Conservation (phyloP, 163 green algal genomes). For the Scenedesmus sp. region DNA sequence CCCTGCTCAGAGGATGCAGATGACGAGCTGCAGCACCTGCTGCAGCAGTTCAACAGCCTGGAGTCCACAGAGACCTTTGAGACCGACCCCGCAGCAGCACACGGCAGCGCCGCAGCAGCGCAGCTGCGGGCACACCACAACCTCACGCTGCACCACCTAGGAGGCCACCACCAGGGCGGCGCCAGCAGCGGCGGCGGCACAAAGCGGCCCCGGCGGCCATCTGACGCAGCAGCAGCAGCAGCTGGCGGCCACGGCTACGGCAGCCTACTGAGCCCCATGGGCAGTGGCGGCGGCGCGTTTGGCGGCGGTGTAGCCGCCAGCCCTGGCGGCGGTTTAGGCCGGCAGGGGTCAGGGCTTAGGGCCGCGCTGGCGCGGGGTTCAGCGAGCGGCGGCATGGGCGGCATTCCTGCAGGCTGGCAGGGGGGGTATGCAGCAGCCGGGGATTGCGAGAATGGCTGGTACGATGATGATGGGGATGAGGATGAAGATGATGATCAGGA, state of each 20-base stretch:
- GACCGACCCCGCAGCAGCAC: slow-evolving; percentile 15
- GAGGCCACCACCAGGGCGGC: no score
- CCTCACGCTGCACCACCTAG: slow-evolving; percentile 23
- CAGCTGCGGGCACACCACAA: slow-evolving; percentile 13
- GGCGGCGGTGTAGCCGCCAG: neutral
- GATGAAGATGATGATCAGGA: neutral
- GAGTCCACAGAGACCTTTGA: slow-evolving; percentile 47
- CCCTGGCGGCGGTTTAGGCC: neutral
- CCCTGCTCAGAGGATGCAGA: slow-evolving; percentile 34
- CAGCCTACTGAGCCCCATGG: neutral
- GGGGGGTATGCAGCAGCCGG: neutral
- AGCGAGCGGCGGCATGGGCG: neutral
- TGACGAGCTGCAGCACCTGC: slow-evolving; percentile 44
- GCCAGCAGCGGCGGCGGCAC: neutral
- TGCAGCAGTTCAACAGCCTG: slow-evolving; percentile 45
- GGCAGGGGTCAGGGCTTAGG: slow-evolving; percentile 9
- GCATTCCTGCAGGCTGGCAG: slow-evolving; percentile 14
- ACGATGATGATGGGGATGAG: neutral
- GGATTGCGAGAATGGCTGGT: neutral
- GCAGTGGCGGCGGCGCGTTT: neutral
- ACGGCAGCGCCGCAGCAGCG: neutral
- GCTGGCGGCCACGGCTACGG: neutral
- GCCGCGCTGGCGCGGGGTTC: neutral
- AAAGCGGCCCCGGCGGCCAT: slow-evolving; percentile 13
- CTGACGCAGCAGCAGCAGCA: slow-evolving; percentile 21